A percentile compares a stretch with the other conserved stretches of the same genome.
These are phyloP conservation scores for Pseudocohnilembus persalinus DNA, from an alignment of 169 alveolate genomes.

Conservation along the genomic window DNA sequence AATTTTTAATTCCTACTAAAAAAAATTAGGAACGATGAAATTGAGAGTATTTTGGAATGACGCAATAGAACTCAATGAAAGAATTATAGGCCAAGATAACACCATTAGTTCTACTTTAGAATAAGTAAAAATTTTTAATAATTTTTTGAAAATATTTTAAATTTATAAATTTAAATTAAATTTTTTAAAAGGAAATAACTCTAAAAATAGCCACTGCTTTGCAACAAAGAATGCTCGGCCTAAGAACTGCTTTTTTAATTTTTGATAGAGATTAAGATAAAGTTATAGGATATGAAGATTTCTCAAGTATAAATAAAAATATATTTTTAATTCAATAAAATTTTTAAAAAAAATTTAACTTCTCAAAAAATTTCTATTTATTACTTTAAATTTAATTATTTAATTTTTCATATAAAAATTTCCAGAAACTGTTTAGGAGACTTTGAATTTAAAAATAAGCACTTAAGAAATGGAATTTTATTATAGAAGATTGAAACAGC, in stretches of 20 bases:
- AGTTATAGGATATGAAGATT: not conserved
- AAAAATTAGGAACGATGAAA: not conserved
- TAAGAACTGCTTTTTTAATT: not conserved
- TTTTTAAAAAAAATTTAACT: no score
- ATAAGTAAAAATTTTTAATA: not conserved
- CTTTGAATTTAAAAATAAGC: not conserved
- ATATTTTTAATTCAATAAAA: no score
- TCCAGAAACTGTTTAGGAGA: not conserved
- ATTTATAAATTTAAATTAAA: no score
- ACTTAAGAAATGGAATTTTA: not conserved
- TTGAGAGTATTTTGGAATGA: not conserved
- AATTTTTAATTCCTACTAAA: not conserved
- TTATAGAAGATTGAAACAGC: not conserved
- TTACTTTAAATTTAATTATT: no score
- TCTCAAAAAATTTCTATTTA: no score
- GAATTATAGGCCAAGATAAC: not conserved
- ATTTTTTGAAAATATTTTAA: not conserved
- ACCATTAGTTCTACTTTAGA: no score
- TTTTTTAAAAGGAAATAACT: not conserved
- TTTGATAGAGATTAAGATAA: not conserved
- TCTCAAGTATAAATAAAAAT: no score
- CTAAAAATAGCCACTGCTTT: not conserved
- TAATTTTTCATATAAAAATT: no score
- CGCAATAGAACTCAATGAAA: not conserved
- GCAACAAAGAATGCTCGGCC: not conserved